Base-by-base conservation (phyloP, 1,139 yeast species). In the Candida sojae region DNA sequence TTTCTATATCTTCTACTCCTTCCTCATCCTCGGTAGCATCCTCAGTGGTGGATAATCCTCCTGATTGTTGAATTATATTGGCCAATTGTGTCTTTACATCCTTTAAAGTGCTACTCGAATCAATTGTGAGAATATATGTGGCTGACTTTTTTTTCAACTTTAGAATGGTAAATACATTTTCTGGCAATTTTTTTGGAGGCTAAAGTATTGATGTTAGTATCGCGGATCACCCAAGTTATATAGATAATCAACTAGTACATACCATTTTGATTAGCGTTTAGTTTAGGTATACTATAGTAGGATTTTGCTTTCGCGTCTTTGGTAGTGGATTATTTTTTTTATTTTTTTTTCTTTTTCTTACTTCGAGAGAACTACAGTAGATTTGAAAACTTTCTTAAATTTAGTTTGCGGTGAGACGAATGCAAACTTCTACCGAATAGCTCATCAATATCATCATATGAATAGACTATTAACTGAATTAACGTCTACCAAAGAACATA, bases 61-160 rank as follows among this genome's bases (percentile, higher is more conserved):
- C 85, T 0, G 82, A 67, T 11, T 62, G 56, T 49, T 74, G 71
- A 37, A 83, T 72, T 29, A 76, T 71, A 2, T 59, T 56, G 2
- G 64, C 60, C 32, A 82, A 63, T 25, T 61, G 54, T 3, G 51
- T 49, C 47, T 69, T 70, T 40, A 82, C 56, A n/a, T 58, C 61
- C 4, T 54, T 52, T 6, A 72, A 43, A 0, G 73, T 51, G 8
- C 44, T 35, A 6, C 50, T 44, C 7, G 65, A 55, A 5, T 68
- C 64, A 1, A 77, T 50, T 0, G 77, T 67, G 13, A 81, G 55
- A 39, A 78, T 65, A 51, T 77, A 78, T 0, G 85, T 78, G 21
- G 73, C 56, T 45, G 68, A 70, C 9, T 59, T 60, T 36, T 79
- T 64, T 53, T 79, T 79, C 57, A 79, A 67, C 57, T 77, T 78